phyloP scores from a whole-genome alignment of 805 yeast species.

The Pachysolen tannophilus region DNA sequence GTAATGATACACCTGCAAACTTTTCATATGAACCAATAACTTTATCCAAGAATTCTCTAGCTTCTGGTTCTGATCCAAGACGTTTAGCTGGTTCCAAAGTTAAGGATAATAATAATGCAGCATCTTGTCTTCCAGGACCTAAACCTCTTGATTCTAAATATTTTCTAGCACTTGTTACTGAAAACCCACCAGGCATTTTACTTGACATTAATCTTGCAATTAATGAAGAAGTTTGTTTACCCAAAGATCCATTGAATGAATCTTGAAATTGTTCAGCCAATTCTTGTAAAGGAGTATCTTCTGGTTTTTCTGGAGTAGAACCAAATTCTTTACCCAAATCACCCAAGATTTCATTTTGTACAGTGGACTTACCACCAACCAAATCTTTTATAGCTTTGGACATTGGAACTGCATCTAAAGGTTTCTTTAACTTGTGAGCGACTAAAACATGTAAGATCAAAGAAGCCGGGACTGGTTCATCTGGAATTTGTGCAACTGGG shows the following conservation, averaged over 20 bases:
- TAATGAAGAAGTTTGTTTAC: slow-evolving; percentile 87
- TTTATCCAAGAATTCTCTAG: slow-evolving; percentile 80
- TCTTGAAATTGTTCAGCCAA: slow-evolving; percentile 95
- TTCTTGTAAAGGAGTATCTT: slow-evolving; percentile 93
- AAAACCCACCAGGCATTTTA: slow-evolving; percentile 99
- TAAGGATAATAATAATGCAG: slow-evolving; percentile 74
- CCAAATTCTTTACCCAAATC: slow-evolving; percentile 98
- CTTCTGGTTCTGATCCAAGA: slow-evolving; percentile 80
- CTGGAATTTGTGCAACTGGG: slow-evolving; percentile 70
- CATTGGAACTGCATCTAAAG: slow-evolving; percentile 78
- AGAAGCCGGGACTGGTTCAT: slow-evolving; percentile 82
- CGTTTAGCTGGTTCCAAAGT: slow-evolving; percentile 89
- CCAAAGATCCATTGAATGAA: slow-evolving; percentile 78
- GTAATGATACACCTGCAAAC: slow-evolving; percentile 66
- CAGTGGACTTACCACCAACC: slow-evolving; percentile 98
- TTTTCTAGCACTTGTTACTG: slow-evolving; percentile 85
- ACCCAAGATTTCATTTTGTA: slow-evolving; percentile 97
- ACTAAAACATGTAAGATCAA: slow-evolving; percentile 82
- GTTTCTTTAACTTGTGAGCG: slow-evolving; percentile 92
- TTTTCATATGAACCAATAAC: slow-evolving; percentile 82
- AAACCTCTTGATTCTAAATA: slow-evolving; percentile 87
- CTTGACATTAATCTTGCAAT: slow-evolving; percentile 89
- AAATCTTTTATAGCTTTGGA: slow-evolving; percentile 92
- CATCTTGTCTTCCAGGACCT: slow-evolving; percentile 90
- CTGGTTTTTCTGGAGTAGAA: slow-evolving; percentile 97